Conservation (phyloP, 768 basidiomycete species). For the Coprinopsis sp. region DNA sequence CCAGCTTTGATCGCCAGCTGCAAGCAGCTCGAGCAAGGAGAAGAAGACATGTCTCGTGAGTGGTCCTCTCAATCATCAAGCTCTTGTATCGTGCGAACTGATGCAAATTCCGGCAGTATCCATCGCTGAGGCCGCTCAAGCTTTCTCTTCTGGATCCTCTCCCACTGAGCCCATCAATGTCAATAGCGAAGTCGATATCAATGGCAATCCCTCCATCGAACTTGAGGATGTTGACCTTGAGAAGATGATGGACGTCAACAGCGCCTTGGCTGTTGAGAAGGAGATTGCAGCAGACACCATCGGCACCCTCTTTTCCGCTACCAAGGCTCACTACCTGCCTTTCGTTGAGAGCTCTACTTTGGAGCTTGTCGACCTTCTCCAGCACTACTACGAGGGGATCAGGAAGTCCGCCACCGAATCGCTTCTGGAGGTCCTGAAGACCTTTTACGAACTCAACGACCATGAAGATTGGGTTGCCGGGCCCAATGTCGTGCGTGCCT, state of each 20-base stretch:
- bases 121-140: constrained; percentile 48
- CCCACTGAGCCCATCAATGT: constrained; percentile 66
- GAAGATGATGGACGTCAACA: constrained; percentile 88
- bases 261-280: constrained; percentile 96
- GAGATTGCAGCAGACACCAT: constrained; percentile 98
- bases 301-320: constrained; percentile 82
- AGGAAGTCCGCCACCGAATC: constrained; percentile 89
- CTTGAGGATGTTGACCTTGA: constrained; percentile 79
- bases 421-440: constrained; percentile 81
- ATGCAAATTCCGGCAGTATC: constrained; percentile 37
- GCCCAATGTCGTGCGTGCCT: constrained; percentile 47
- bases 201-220: constrained; percentile 57
- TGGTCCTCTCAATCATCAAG: constrained; percentile 7
- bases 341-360: constrained; percentile 81
- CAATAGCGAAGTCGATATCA: constrained; percentile 48
- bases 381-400: constrained; percentile 97
- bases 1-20: constrained; percentile 81
- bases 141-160: constrained; percentile 71
- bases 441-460: constrained; percentile 86
- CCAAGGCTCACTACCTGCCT: constrained; percentile 81
- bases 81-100: constrained; percentile 4
- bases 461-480: constrained; percentile 83
- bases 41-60: constrained; percentile 45
- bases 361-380: constrained; percentile 71
- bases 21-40: constrained; percentile 78